Conservation (phyloP, 2,329 filamentous ascomycete species). For the Pseudogymnoascus sp. region DNA sequence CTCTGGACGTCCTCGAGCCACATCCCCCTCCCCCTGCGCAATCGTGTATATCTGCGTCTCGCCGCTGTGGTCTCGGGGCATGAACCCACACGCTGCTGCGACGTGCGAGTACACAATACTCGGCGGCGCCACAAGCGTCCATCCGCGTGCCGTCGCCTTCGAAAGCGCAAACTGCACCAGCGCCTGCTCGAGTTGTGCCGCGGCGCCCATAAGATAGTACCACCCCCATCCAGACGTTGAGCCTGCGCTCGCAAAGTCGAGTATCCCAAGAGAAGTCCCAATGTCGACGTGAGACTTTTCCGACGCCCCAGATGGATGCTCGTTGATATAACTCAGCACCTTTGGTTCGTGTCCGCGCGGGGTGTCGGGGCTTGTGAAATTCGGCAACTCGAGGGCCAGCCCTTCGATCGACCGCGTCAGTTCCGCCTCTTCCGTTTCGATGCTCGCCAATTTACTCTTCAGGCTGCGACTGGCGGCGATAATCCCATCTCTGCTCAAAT, state of each 20-base stretch:
- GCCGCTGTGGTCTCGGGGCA: slow-evolving; percentile 79
- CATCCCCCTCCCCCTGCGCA: slow-evolving; percentile 55
- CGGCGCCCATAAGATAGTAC: slow-evolving; percentile 93
- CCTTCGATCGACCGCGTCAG: slow-evolving; percentile 58
- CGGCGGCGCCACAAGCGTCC: slow-evolving; percentile 74
- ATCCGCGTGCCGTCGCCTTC: slow-evolving; percentile 64
- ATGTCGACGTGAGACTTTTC: slow-evolving; percentile 69
- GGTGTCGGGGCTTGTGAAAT: slow-evolving; percentile 69
- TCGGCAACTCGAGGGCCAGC: slow-evolving; percentile 73
- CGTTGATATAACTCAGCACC: slow-evolving; percentile 71
- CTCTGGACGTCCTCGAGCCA: slow-evolving; percentile 53
- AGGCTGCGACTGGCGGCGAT: slow-evolving; percentile 55
- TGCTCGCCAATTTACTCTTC: slow-evolving; percentile 51
- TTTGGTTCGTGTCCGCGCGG: slow-evolving; percentile 59
- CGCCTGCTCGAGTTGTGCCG: slow-evolving; percentile 87
- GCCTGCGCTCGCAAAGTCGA: slow-evolving; percentile 78
- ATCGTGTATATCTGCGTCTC: slow-evolving; percentile 89
- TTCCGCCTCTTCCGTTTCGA: slow-evolving; percentile 53
- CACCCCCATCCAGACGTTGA: slow-evolving; percentile 91
- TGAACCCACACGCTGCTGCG: slow-evolving; percentile 84
- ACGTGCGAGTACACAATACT: slow-evolving; percentile 90
- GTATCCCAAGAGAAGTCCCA: slow-evolving; percentile 73
- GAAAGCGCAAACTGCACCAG: slow-evolving; percentile 77
- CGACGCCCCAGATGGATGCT: slow-evolving; percentile 50
- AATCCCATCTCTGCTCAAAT: slow-evolving; percentile 41